phyloP scores from a whole-genome alignment of 2,329 filamentous ascomycete species.

The Trichoderma arundinaceum region DNA sequence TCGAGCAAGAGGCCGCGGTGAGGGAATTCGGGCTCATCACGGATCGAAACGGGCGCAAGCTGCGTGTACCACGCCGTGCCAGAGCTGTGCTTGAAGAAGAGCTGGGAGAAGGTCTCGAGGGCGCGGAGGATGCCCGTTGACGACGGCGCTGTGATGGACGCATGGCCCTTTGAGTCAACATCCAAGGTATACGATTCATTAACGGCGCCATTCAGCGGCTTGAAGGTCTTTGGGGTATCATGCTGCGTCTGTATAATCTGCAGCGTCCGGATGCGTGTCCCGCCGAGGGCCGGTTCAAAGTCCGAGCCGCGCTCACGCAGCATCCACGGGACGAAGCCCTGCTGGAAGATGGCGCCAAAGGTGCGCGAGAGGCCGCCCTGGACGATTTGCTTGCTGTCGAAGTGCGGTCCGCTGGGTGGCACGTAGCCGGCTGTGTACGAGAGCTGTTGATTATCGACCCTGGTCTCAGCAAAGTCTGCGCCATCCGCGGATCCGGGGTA shows the following conservation, averaged over 20 bases:
- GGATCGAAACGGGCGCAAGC: slow-evolving; percentile 71
- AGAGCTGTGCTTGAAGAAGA: slow-evolving; percentile 75
- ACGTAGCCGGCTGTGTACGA: slow-evolving; percentile 54
- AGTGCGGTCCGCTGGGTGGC: slow-evolving; percentile 47
- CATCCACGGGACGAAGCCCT: slow-evolving; percentile 79
- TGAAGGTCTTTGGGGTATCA: slow-evolving; percentile 62
- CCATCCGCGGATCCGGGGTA: not conserved
- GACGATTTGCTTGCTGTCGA: slow-evolving; percentile 60
- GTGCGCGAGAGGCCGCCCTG: slow-evolving; percentile 64
- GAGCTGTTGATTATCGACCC: slow-evolving; percentile 47
- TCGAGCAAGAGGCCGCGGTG: slow-evolving; percentile 84
- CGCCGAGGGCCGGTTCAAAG: slow-evolving; percentile 64
- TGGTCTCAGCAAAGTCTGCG: slow-evolving; percentile 27
- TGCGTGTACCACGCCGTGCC: slow-evolving; percentile 68
- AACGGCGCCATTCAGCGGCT: slow-evolving; percentile 65
- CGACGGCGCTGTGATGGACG: slow-evolving; percentile 67
- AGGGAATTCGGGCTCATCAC: slow-evolving; percentile 74
- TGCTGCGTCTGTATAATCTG: slow-evolving; percentile 63
- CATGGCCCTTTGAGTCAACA: slow-evolving; percentile 62
- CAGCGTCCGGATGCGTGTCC: slow-evolving; percentile 61
- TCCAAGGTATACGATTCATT: slow-evolving; percentile 78
- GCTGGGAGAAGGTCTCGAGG: slow-evolving; percentile 78
- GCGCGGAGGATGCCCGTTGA: slow-evolving; percentile 73
- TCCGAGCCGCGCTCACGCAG: slow-evolving; percentile 67
- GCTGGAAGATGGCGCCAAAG: slow-evolving; percentile 66